Evolutionary conservation across 2,329 filamentous ascomycete species (phyloP), one percentile per base, ranked within the genome.

Genomic region (Ciborinia camelliae): DNA sequence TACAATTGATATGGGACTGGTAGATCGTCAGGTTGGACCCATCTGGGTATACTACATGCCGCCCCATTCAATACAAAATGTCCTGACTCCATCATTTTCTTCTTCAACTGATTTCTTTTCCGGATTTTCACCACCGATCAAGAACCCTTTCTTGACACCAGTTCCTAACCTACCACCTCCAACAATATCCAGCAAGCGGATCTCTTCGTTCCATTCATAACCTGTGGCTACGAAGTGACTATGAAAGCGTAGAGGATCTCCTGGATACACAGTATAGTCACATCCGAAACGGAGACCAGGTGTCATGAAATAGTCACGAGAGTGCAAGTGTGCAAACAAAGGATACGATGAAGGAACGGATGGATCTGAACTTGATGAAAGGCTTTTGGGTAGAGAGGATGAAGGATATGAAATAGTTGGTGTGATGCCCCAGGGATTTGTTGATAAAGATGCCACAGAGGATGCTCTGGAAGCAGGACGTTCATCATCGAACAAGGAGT

Each of bases 201-300:
- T 89, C 71, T 92, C 86, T 72, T 97, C 86, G 67, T 97, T 87
- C 92, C 92, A 98, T n/a, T 82, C 86, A 71, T 90, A 86, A 39
- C 90, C 87, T n/a, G 89, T 90, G 9, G 89, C 91, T 71, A 97
- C 84, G 76, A 97, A 98, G 76, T 99, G 95, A 53, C 92, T 95
- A 77, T 99, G 95, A 76, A 96, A 99, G 14, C 95, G 88, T 60
- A 99, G 81, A 1, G 95, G 92, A 75, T 99, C 95, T 53, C 95
- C 95, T 0, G 95, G 95, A 73, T 99, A 99, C 6, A 96, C 91
- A 71, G 92, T 92, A 77, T 96, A 97, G 73, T 95, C 87, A 72
- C 93, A 96, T 32, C 95, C 95, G 73, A 99, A 99, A 32, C 95
- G 90, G 61, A 99, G 82, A 10, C 95, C 95, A 1, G 95, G 95